These are phyloP conservation scores for Colletotrichum caudatum DNA, from an alignment of 2,329 filamentous ascomycete species.

Conservation along the genomic window DNA sequence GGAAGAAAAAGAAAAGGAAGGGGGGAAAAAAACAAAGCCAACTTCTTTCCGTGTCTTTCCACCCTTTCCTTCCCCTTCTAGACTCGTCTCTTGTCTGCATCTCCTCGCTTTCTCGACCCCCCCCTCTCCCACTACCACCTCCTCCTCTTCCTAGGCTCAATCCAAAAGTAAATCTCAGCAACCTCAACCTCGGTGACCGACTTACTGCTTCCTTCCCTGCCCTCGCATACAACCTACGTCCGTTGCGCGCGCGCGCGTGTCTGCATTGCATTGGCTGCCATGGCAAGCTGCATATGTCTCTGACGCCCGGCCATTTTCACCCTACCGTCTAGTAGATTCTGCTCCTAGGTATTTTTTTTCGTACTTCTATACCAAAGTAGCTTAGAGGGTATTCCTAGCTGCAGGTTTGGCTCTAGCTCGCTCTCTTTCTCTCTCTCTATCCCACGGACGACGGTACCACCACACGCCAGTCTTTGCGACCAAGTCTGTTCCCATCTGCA, in stretches of 20 bases:
- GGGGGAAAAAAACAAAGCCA: not conserved
- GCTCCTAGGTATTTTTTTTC: constrained; percentile 7
- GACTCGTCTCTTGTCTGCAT: constrained; percentile 21
- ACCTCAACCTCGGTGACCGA: constrained; percentile 29
- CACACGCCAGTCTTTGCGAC: constrained; percentile 28
- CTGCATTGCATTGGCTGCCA: constrained; percentile 59
- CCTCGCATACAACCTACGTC: constrained; percentile 31
- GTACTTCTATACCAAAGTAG: constrained; percentile 26
- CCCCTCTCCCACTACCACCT: not conserved
- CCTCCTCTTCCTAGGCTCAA: not conserved
- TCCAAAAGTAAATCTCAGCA: constrained; percentile 18
- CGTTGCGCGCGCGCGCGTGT: constrained; percentile 54
- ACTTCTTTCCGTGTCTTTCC: constrained; percentile 3
- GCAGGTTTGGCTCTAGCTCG: not conserved
- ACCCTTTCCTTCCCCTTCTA: constrained; percentile 1
- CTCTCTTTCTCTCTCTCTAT: constrained; percentile 2
- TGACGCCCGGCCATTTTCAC: constrained; percentile 40
- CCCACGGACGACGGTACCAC: constrained; percentile 30
- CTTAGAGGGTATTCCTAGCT: constrained; percentile 12
- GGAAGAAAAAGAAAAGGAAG: not conserved
- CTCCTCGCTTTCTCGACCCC: not conserved
- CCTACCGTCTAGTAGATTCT: constrained; percentile 32
- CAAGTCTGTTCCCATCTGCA: constrained; percentile 32
- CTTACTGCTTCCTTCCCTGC: constrained; percentile 29
- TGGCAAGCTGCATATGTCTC: constrained; percentile 43